These are phyloP conservation scores for Xerocomus potaroensis DNA, from an alignment of 768 basidiomycete species.

Conservation along the genomic window DNA sequence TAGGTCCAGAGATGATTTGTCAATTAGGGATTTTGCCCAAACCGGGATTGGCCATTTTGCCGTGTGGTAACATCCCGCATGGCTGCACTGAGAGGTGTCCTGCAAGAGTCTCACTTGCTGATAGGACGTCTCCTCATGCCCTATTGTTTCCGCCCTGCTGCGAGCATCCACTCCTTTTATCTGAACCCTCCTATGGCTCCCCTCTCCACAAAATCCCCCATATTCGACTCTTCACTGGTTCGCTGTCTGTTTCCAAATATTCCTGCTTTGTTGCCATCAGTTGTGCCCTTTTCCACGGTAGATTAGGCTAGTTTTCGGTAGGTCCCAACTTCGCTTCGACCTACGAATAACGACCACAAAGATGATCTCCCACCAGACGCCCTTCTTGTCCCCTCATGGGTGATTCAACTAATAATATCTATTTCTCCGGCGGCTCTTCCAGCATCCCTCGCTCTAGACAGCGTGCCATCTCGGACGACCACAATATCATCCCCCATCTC, in stretches of 20 bases:
- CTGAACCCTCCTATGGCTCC: conserved; percentile 8
- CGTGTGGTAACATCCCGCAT: conserved; percentile 23
- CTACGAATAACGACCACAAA: conserved; percentile 9
- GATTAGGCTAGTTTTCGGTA: conserved; percentile 22
- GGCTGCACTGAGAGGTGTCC: conserved; percentile 18
- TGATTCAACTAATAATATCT: conserved; percentile 13
- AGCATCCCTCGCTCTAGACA: conserved; percentile 10
- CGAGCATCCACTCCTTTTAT: conserved; percentile 30
- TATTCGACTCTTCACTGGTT: not conserved
- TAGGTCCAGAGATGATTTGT: conserved; percentile 22
- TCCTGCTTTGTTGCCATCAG: conserved; percentile 7
- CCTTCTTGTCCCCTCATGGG: conserved; percentile 16
- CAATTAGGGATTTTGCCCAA: conserved; percentile 27
- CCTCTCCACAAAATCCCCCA: conserved; percentile 8
- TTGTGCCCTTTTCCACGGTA: conserved; percentile 31
- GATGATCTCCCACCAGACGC: conserved; percentile 20
- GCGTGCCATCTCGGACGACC: conserved; percentile 12
- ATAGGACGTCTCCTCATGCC: conserved; percentile 28
- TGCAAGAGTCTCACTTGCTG: conserved; percentile 14
- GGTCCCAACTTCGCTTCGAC: conserved; percentile 10
- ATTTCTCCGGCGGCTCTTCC: conserved; percentile 11
- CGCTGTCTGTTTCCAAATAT: conserved; percentile 2
- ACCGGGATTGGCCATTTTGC: conserved; percentile 23
- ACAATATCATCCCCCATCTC: conserved; percentile 17
- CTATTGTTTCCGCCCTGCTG: conserved; percentile 19